Base-by-base conservation (phyloP, 768 basidiomycete species). In the Pleurotus djamor region DNA sequence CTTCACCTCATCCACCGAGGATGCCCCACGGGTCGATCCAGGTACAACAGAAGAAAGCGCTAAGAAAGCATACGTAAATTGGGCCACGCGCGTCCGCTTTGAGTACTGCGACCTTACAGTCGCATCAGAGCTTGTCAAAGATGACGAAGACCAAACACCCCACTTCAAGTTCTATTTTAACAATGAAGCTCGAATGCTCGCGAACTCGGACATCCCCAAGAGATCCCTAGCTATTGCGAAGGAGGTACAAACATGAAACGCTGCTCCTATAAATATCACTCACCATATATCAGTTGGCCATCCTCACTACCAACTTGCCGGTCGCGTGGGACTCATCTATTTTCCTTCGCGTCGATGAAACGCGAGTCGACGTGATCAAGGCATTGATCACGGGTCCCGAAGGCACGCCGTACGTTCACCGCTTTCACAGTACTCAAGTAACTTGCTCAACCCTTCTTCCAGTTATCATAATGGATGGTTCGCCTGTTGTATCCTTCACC, bases 261-360 rank as follows among this genome's bases (percentile, higher is more conserved):
- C 58, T 32, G 13, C 36, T 62, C 4, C 50, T 10, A 14, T 49
- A 33, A 13, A 12, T 44, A n/a, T 7, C 52, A 64, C 37, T 61
- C 35, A 58, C 55, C 37, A 52, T n/a, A 34, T 38, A 13, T 43
- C 62, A 94, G 93, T 86, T 97, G 61, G 94, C 96, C 1, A 92
- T 96, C 41, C 81, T 98, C 55, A 94, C 94, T 2, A 95, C 94
- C 9, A 96, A 94, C 68, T 77, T 98, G 28, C 96, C 96, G n/a
- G 88, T 94, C 12, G 89, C 92, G 5, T 97, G 94, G 92, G 87
- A 94, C 66, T 96, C 95, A 4, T 96, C 93, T 1, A 88, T 98
- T 63, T 97, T 96, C 75, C 74, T 98, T 59, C 83, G 91, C 54
- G 94, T 96, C 4, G 96, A 98, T 69, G 96, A 97, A 75, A 88